A percentile compares a stretch with the other conserved stretches of the same genome.
Conservation (phyloP, 129 eudicot species). For the Saussurea involucrata region DNA sequence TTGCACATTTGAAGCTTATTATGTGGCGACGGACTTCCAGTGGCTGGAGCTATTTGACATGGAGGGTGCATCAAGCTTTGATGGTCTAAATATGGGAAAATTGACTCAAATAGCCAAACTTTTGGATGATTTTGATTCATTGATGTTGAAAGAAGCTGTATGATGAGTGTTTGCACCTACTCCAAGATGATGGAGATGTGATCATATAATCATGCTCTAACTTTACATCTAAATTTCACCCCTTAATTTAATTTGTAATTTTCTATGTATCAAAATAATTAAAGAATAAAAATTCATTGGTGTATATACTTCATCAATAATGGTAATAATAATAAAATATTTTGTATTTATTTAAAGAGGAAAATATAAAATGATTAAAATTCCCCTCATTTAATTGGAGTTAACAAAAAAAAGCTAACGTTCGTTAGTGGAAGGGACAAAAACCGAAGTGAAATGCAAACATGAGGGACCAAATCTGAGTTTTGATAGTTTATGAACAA, state of each 20-base stretch:
- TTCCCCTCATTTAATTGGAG: no score
- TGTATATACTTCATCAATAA: no score
- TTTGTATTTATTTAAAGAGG: no score
- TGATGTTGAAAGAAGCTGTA: slow-evolving; percentile 22
- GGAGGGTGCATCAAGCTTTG: neutral
- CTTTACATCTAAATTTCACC: neutral
- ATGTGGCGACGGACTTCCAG: neutral
- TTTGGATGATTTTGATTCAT: slow-evolving; percentile 17
- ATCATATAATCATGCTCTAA: neutral
- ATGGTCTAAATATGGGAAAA: neutral
- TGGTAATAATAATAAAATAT: no score
- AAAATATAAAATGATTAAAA: no score
- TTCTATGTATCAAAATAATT: neutral
- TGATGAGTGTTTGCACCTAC: slow-evolving; percentile 21
- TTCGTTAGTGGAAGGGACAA: no score
- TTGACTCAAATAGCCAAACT: no score
- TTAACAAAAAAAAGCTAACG: no score
- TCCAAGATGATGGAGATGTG: neutral
- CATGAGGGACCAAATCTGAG: no score
- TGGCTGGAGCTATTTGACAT: neutral
- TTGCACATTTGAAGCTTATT: neutral
- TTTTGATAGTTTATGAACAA: no score
- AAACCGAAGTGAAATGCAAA: no score
- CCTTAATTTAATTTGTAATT: neutral
- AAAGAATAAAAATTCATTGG: neutral